Evolutionary conservation across 306 rosid genomes (phyloP).

Genomic region (Cicer cuneatum): DNA sequence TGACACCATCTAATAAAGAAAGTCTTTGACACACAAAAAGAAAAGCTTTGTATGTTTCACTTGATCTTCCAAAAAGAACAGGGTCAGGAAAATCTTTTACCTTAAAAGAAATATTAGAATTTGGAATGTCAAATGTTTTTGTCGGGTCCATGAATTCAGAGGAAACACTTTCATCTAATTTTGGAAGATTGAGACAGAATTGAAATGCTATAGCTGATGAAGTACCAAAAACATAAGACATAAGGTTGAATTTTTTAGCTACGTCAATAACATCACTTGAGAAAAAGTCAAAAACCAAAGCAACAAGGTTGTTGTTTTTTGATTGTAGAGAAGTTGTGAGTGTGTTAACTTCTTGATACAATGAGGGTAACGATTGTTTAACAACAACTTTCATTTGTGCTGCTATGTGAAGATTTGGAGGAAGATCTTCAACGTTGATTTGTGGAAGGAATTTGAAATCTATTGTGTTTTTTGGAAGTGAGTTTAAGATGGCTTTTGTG

Average conservation of each 20-base stretch:
- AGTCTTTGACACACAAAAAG: not conserved
- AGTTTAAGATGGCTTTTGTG: not conserved
- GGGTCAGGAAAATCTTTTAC: constrained; percentile 8
- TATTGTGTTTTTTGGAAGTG: constrained; percentile 1
- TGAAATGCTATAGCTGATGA: not conserved
- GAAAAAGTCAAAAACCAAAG: not conserved
- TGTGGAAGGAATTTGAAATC: constrained; percentile 6
- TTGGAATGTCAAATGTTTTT: not conserved
- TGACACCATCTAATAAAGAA: not conserved
- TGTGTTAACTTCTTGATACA: not conserved
- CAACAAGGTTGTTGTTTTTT: not conserved
- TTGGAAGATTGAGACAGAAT: not conserved
- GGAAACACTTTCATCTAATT: not conserved
- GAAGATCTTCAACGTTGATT: constrained; percentile 1
- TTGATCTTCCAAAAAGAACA: not conserved
- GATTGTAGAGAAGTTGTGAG: not conserved
- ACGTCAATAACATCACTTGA: not conserved
- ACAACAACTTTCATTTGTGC: constrained; percentile 1
- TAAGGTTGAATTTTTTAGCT: constrained; percentile 2
- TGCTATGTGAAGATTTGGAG: not conserved
- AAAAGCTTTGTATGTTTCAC: constrained; percentile 1
- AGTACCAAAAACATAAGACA: not conserved
- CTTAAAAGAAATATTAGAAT: not conserved
- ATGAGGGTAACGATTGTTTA: not conserved
- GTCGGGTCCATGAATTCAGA: not conserved